Evolutionary conservation across 129 eudicot genomes (phyloP), one percentile per base, ranked within the genome.

Genomic region (Saussurea involucrata): DNA sequence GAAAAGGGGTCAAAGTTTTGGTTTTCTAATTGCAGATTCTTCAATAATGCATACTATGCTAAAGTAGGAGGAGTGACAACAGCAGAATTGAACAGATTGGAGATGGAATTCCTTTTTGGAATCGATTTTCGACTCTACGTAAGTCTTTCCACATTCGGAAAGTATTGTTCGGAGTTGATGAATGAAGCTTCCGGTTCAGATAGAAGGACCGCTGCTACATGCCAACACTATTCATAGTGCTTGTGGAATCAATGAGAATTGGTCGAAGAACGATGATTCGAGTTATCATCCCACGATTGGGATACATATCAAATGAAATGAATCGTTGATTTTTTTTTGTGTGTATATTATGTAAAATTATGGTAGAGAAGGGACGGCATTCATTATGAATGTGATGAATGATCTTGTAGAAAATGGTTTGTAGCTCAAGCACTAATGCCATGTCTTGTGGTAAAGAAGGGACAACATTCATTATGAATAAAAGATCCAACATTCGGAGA

Each of bases 41-140:
- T 79, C 74, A 91, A 88, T 57, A 91, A 91, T 40, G 97, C 92
- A 20, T 85, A 91, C 67, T 91, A 87, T 72, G 97, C 97, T 0
- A 87, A 83, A 83, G 97, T 91, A 18, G 97, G 97, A 74, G 97
- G 97, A 67, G 82, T 91, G 49, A 87, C 88, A 79, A 88, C 92
- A 5, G 28, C 81, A 1, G 94, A 88, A 81, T 60, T 88, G 78
- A 91, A 91, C 81, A 81, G 80, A 80, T n/a, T 88, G 75, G 97
- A 88, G 82, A 83, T 87, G 92, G 79, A 87, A 37, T 87, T 91
- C 65, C 42, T 91, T 68, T 91, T 91, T 73, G 81, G 87, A 28
- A 80, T 91, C 44, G 84, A 91, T 66, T 91, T 91, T 68, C 78
- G 80, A 37, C 83, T 91, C 58, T 80, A 79, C 21, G 92, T 88